Base-by-base conservation (phyloP, 2,329 filamentous ascomycete species). In the Colletotrichum shisoi region DNA sequence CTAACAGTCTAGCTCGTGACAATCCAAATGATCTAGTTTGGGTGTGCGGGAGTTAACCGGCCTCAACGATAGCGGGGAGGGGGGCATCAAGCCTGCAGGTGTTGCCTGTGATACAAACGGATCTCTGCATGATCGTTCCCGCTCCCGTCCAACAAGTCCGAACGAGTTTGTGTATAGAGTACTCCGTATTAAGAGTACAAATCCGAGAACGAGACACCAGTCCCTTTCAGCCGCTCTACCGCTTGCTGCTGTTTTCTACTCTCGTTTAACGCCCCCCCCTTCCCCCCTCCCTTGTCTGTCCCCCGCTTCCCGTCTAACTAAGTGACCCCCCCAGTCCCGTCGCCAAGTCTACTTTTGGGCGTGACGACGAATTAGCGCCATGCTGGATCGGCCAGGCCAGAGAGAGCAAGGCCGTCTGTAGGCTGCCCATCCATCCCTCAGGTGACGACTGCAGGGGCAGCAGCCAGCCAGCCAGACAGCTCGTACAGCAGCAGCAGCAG, bases 1-100 rank as follows among this genome's bases (percentile, higher is more conserved):
- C 61, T 64, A 56, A 63, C 45, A 48, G 40, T 42, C 53, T 44
- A 48, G 53, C 61, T 53, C 48, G 57, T 58, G 34, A 58, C 53
- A 27, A 31, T 54, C 7, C 17, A 37, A 24, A 53, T 66, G 59
- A 42, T 57, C 52, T 66, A 59, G 57, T 52, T 62, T 62, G 63
- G 42, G 27, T 31, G 27, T 31, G 27, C 27, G 27, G n/a, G 46
- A 46, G 58, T 37, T 45, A 44, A 31, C 27, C 7, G 7, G 11
- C 51, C 51, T 44, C 52, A 13, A 45, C 12, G 12, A 27, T 31
- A 21, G 31, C 13, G 40, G 54, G 13, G 27, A 6, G 24, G 21
- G 24, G 56, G 56, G 27, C 17, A 17, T 31, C 15, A 9, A 0
- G 2, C 44, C 12, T 40, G 6, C 27, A n/a, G 12, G 17, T 21